Base-by-base conservation (phyloP, 2,329 filamentous ascomycete genomes). In the Monilinia aucupariae region DNA sequence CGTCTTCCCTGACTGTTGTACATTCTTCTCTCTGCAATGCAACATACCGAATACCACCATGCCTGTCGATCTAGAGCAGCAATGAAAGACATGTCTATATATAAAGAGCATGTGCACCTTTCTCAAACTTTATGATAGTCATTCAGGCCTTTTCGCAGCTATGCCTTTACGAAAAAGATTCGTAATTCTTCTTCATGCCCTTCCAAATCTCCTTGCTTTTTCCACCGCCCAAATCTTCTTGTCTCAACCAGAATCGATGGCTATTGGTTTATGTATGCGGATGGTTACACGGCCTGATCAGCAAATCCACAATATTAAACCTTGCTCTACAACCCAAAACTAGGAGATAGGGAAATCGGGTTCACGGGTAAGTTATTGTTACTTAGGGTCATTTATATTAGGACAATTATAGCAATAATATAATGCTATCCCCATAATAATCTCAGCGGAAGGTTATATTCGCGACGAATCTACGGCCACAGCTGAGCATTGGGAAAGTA, bases 21-120 rank as follows among this genome's bases (percentile, higher is more conserved):
- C 10, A n/a, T 47, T 34, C 22, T 12, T 47, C 34, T 47, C n/a
- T 45, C 54, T 56, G 54, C 54, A 47, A 56, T 56, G 20, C 41
- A n/a, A 47, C 54, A 13, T 34, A 56, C 27, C 34, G 41, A n/a
- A 25, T 56, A 20, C 41, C 4, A 25, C n/a, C 27, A 47, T 20
- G 0, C 39, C 20, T 39, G 25, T 32, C 20, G 32, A 32, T 55
- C 27, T 22, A 22, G 30, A 45, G 39, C 39, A 47, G 54, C 25
- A 34, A 47, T 47, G 27, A 47, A 25, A 56, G 41, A 56, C 41
- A 47, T 47, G 20, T 15, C 54, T 47, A 56, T 56, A 56, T 47
- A 47, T 12, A 56, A 25, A 56, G 54, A 34, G 20, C 54, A 56
- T 56, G 54, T 56, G 54, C 54, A 20, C 54, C n/a, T 34, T 56